A percentile compares a stretch with the other conserved stretches of the same genome.
Evolutionary conservation across 1,284 basidiomycete genomes (phyloP).

Genomic region (Dichomitus squalens): DNA sequence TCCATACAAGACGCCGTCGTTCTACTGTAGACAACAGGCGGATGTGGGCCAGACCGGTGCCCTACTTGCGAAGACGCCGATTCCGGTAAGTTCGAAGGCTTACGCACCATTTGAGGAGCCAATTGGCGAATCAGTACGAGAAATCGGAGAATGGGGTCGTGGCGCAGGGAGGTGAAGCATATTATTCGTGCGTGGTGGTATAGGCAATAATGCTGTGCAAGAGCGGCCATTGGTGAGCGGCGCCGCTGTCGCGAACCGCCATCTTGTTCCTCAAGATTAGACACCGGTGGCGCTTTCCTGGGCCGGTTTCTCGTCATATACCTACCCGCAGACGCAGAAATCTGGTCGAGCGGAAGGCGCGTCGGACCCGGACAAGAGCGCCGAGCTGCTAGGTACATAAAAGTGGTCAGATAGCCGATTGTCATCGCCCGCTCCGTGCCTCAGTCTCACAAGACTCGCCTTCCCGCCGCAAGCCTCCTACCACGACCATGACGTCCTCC

Average conservation of each 20-base stretch:
- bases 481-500: conserved; percentile 25
- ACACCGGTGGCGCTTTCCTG: not conserved
- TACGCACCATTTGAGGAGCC: not conserved
- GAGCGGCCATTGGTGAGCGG: not conserved
- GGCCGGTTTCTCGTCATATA: not conserved
- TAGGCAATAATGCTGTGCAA: not conserved
- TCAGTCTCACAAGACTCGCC: not conserved
- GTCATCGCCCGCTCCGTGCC: not conserved
- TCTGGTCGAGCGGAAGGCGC: not conserved
- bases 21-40: too few species aligned
- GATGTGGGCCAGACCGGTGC: too few species aligned
- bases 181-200: not conserved
- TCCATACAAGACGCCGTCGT: not conserved
- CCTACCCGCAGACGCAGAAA: not conserved
- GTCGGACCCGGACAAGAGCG: not conserved
- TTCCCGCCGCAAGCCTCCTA: not conserved
- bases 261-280: not conserved
- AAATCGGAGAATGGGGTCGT: not conserved
- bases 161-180: too few species aligned
- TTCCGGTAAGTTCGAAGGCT: not conserved
- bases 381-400: not conserved
- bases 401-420: not conserved
- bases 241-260: not conserved
- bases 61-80: not conserved
- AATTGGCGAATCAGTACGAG: not conserved